Percentiles rank a stretch among this genome's conserved stretches.
Evolutionary conservation across 2,329 filamentous ascomycete species (phyloP).

Genomic region (Trichophyton benhamiae): DNA sequence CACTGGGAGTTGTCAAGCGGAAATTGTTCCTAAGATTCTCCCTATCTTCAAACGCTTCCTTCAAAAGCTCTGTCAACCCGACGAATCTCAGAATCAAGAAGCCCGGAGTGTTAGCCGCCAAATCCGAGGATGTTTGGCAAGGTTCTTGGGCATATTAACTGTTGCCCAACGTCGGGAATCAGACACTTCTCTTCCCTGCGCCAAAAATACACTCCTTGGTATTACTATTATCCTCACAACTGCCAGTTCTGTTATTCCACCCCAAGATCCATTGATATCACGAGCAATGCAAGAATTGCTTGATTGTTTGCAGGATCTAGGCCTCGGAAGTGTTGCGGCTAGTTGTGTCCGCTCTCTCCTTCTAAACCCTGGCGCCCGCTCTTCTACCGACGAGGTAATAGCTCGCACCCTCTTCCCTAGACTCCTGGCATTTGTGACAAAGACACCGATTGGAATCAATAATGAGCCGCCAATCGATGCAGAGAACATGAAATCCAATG

Average conservation of each 20-base stretch:
- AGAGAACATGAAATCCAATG: slow-evolving; percentile 57
- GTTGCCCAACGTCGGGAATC: slow-evolving; percentile 41
- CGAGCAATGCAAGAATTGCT: slow-evolving; percentile 68
- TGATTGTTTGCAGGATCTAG: slow-evolving; percentile 58
- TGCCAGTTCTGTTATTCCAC: slow-evolving; percentile 58
- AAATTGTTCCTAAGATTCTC: slow-evolving; percentile 78
- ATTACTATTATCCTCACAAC: slow-evolving; percentile 81
- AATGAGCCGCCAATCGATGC: slow-evolving; percentile 55
- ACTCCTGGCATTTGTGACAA: slow-evolving; percentile 60
- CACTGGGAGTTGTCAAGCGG: slow-evolving; percentile 72
- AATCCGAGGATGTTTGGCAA: slow-evolving; percentile 66
- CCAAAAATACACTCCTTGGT: slow-evolving; percentile 84
- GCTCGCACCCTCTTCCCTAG: slow-evolving; percentile 62
- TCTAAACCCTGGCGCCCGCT: slow-evolving; percentile 49
- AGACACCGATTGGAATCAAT: slow-evolving; percentile 40
- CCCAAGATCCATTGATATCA: slow-evolving; percentile 60
- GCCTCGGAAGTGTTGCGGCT: slow-evolving; percentile 67
- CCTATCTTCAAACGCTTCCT: slow-evolving; percentile 89
- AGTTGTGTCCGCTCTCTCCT: slow-evolving; percentile 81
- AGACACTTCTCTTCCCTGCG: slow-evolving; percentile 68
- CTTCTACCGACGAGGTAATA: slow-evolving; percentile 56
- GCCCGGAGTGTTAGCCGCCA: slow-evolving; percentile 50
- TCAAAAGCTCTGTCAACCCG: slow-evolving; percentile 46
- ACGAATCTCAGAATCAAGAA: slow-evolving; percentile 19
- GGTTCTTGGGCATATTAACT: slow-evolving; percentile 61